Evolutionary conservation across 116 monocot genomes (phyloP), one percentile per base, ranked within the genome.

Genomic region (Posidonia oceanica): DNA sequence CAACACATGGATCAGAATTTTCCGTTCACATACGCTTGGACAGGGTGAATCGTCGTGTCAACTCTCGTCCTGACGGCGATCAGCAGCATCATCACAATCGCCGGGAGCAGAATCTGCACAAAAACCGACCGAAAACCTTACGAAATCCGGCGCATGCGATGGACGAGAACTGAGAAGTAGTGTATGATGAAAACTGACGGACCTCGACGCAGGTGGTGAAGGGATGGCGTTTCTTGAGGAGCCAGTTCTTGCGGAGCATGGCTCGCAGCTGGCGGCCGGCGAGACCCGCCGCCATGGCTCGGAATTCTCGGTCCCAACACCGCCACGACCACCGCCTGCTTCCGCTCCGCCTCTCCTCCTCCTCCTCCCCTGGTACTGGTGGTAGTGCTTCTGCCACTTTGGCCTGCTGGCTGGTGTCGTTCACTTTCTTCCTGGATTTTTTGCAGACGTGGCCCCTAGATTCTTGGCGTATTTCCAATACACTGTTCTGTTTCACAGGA

Each of bases 161-260:
- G 29, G 11, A 41, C 51, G 17, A 22, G 10, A 44, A 52, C 16
- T 36, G 41, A 69, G 5, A 48, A 14, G 5, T 16, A 60, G 18
- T 16, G 52, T 68, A 10, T 36, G 60, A 40, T 14, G 39, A 20
- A 10, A 59, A 71, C 6, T 2, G 8, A 54, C 37, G 23, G 36
- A 89, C 89, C 93, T 93, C 93, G 41, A 81, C 78, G 10, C 64
- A 58, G 39, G 93, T 87, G 70, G 76, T 75, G 71, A 79, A 80
- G 16, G 87, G 93, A 66, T 89, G 93, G 29, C 93, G 89, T 18
- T 81, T 78, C 73, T 93, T 93, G 64, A 93, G 87, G 54, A 93
- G 85, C 93, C 89, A 89, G 79, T 93, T 93, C 84, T 93, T 93
- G 59, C 87, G 86, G 77, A 93, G 89, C 83, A 93, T 87, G 71